Percentiles rank a stretch among this genome's conserved stretches.
These are phyloP conservation scores for Withania somnifera DNA, from an alignment of 305 asterid genomes.

Conservation along the genomic window DNA sequence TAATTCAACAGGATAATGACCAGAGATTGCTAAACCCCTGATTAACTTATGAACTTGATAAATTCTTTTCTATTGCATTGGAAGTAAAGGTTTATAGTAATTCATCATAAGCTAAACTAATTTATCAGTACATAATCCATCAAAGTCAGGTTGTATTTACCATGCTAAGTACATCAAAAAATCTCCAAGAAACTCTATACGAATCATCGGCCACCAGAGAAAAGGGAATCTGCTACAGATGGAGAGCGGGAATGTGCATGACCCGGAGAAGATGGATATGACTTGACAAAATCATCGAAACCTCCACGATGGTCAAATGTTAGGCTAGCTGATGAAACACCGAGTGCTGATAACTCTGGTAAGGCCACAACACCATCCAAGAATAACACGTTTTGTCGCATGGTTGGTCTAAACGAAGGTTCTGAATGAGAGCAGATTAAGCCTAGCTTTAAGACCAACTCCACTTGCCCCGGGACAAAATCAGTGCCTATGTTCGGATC, in stretches of 20 bases:
- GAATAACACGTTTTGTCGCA: not conserved
- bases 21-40: not conserved
- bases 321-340: not conserved
- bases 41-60: not conserved
- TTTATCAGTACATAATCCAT: not conserved
- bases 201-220: constrained; percentile 31
- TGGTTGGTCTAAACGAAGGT: constrained; percentile 1
- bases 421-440: constrained; percentile 10
- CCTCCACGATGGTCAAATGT: not conserved
- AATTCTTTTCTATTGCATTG: not conserved
- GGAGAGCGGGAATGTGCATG: not conserved
- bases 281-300: constrained; percentile 8
- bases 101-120: not conserved
- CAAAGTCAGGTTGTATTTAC: not conserved
- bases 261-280: not conserved
- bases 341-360: constrained; percentile 3
- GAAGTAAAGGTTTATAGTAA: not conserved
- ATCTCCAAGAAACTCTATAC: too few species aligned
- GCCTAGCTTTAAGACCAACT: constrained; percentile 11
- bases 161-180: not conserved
- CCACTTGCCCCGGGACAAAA: constrained; percentile 2
- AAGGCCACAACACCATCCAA: constrained; percentile 8
- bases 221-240: constrained; percentile 22
- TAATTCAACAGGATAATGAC: not conserved
- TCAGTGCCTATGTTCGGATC: constrained; percentile 5